Conservation (phyloP, 192 early-diverging fungal genomes). For the Linnemannia exigua region DNA sequence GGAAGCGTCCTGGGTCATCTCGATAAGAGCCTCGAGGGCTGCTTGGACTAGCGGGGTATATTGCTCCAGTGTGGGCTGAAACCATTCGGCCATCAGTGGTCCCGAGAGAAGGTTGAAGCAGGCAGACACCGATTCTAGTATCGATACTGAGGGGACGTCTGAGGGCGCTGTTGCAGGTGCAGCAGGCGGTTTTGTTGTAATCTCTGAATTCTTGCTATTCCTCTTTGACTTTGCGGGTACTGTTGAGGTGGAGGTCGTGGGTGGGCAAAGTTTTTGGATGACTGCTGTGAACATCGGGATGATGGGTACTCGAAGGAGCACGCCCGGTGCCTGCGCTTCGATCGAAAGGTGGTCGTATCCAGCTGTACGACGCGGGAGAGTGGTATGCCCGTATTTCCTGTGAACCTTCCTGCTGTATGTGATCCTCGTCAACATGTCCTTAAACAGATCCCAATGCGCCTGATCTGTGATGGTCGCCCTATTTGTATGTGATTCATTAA, state of each 20-base stretch:
- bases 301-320: conserved; percentile 36
- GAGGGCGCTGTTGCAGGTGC: background rate
- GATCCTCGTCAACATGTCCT: conserved; percentile 31
- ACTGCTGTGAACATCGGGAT: conserved; percentile 46
- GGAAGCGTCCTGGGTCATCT: conserved; percentile 13
- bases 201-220: conserved; percentile 18
- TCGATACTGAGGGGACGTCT: background rate
- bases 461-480: conserved; percentile 37
- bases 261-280: conserved; percentile 16
- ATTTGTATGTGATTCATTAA: background rate
- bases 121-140: conserved; percentile 18
- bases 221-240: background rate
- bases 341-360: background rate
- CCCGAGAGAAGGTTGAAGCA: conserved; percentile 38
- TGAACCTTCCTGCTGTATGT: conserved; percentile 22
- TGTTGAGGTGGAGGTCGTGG: background rate
- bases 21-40: conserved; percentile 37
- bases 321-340: conserved; percentile 19
- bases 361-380: background rate
- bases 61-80: conserved; percentile 53
- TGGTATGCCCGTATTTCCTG: conserved; percentile 5
- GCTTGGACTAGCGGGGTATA: conserved; percentile 54
- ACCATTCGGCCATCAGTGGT: conserved; percentile 44
- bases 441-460: conserved; percentile 50
- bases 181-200: background rate